phyloP scores from a whole-genome alignment of 768 basidiomycete genomes.

The Clathrus columnatus region DNA sequence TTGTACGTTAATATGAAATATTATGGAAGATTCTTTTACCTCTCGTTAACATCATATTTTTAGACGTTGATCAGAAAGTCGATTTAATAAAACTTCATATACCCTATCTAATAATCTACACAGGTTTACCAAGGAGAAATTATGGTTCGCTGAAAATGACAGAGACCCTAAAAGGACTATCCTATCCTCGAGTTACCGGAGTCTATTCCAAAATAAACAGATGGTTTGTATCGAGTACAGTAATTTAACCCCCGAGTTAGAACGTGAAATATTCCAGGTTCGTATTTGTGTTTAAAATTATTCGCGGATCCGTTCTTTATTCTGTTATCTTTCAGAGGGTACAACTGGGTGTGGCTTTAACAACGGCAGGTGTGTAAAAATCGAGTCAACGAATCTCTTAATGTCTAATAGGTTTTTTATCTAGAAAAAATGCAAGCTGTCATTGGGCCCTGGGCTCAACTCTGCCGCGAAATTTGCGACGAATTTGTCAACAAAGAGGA shows the following conservation, averaged over 20 bases:
- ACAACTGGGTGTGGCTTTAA: constrained; percentile 22
- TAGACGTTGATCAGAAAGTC: constrained; percentile 43
- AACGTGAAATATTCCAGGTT: constrained; percentile 69
- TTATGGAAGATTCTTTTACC: constrained; percentile 5
- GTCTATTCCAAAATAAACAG: constrained; percentile 62
- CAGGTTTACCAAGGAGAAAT: constrained; percentile 39
- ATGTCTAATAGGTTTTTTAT: neutral
- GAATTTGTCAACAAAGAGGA: constrained; percentile 34
- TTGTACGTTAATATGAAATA: constrained; percentile 30
- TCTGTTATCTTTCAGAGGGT: constrained; percentile 16
- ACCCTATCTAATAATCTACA: constrained; percentile 9
- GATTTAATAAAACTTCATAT: neutral
- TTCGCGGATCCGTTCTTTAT: neutral
- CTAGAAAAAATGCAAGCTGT: constrained; percentile 64
- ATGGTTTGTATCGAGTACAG: constrained; percentile 76
- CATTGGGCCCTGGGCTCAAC: constrained; percentile 42
- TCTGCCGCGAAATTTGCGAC: constrained; percentile 51
- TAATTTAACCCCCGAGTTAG: constrained; percentile 45
- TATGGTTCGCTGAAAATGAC: constrained; percentile 37
- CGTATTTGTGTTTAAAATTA: constrained; percentile 10
- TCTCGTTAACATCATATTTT: neutral
- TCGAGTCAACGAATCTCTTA: neutral
- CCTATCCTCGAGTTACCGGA: constrained; percentile 48
- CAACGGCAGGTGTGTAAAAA: constrained; percentile 14
- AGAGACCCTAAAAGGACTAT: constrained; percentile 17